Conservation (phyloP, 2,329 filamentous ascomycete species). For the Colletotrichum limetticola region DNA sequence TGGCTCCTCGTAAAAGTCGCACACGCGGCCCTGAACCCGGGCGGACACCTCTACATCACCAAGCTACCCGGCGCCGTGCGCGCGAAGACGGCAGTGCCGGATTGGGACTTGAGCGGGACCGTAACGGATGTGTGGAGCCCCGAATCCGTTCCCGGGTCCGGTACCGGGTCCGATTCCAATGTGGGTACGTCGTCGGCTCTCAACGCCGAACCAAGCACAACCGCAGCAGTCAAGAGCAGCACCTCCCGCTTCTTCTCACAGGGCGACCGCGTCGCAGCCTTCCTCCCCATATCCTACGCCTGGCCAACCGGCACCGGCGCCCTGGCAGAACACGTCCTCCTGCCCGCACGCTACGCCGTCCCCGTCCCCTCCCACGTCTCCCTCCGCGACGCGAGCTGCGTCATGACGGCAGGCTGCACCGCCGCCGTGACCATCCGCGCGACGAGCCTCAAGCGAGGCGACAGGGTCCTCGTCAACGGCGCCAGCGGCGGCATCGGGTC, state of each 20-base stretch:
- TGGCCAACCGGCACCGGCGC: conserved; percentile 50
- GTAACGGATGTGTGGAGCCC: conserved; percentile 49
- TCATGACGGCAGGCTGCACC: conserved; percentile 50
- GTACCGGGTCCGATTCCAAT: too few relatives aligned
- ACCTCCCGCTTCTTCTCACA: conserved; percentile 39
- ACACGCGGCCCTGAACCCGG: conserved; percentile 57
- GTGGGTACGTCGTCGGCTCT: not conserved
- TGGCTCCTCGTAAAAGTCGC: conserved; percentile 53
- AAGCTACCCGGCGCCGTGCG: conserved; percentile 52
- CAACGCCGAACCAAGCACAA: conserved; percentile 5
- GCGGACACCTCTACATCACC: conserved; percentile 53
- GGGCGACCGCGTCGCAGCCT: conserved; percentile 51
- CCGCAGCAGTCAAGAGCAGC: not conserved
- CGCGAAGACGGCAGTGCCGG: conserved; percentile 48
- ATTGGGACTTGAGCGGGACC: conserved; percentile 56
- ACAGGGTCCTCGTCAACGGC: conserved; percentile 59
- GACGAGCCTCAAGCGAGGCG: conserved; percentile 49
- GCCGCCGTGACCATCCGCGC: conserved; percentile 51
- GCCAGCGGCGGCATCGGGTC: conserved; percentile 63
- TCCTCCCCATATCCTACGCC: conserved; percentile 47
- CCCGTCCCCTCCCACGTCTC: conserved; percentile 43
- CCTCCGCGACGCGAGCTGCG: conserved; percentile 49
- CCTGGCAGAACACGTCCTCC: conserved; percentile 51
- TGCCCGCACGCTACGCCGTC: conserved; percentile 47
- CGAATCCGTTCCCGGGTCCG: conserved; percentile 1